Conservation (phyloP, 2,329 filamentous ascomycete genomes). For the Colletotrichum spinosum region DNA sequence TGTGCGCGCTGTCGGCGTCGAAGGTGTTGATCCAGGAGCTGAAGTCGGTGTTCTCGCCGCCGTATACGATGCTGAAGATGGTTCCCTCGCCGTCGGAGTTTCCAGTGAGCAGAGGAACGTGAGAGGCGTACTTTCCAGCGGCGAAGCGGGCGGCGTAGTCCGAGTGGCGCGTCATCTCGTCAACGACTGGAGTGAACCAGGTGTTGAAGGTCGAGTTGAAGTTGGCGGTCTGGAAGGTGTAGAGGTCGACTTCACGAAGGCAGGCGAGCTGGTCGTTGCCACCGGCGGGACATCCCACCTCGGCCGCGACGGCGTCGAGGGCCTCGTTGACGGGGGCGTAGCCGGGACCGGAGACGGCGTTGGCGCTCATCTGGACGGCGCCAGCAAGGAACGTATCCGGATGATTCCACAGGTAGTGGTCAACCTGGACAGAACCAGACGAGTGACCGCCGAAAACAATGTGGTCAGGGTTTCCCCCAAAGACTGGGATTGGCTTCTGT, state of each 20-base stretch:
- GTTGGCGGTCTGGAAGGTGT: conserved; percentile 44
- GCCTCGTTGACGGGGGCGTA: conserved; percentile 51
- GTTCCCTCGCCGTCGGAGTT: conserved; percentile 51
- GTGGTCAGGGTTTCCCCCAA: conserved; percentile 57
- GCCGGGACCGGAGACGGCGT: conserved; percentile 52
- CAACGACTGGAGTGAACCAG: conserved; percentile 55
- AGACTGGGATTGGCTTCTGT: conserved; percentile 43
- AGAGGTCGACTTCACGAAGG: conserved; percentile 47
- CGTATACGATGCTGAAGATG: conserved; percentile 51
- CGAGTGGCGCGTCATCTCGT: conserved; percentile 48
- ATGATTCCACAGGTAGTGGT: conserved; percentile 56
- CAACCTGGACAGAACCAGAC: conserved; percentile 51
- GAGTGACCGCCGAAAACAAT: conserved; percentile 58
- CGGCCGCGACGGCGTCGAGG: conserved; percentile 49
- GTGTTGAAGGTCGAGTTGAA: conserved; percentile 52
- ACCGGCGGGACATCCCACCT: conserved; percentile 48
- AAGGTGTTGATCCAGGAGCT: conserved; percentile 48
- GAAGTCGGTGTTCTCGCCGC: conserved; percentile 46
- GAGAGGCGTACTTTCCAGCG: conserved; percentile 45
- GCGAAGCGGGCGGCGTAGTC: conserved; percentile 45
- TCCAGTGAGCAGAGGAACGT: conserved; percentile 50
- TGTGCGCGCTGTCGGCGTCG: conserved; percentile 52
- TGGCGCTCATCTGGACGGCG: conserved; percentile 56
- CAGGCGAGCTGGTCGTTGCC: conserved; percentile 50
- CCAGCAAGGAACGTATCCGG: conserved; percentile 51